Conservation (phyloP, 148 eudicot genomes). For the Nepenthes mirabilis region DNA sequence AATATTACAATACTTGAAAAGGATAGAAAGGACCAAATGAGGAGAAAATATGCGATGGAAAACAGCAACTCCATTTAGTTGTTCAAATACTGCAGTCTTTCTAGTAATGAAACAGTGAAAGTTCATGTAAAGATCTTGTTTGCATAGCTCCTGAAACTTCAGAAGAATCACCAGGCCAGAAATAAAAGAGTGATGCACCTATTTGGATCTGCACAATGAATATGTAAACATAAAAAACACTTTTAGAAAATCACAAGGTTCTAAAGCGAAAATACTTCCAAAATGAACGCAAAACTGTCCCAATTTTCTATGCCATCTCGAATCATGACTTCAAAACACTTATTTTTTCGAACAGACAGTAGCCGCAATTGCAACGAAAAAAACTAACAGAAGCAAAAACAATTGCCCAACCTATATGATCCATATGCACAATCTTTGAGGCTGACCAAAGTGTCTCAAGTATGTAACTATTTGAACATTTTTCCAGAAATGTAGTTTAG, state of each 20-base stretch:
- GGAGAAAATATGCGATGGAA: background rate
- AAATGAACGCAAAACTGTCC: background rate
- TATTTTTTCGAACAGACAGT: background rate
- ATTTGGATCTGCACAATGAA: conserved; percentile 81
- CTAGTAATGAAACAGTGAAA: conserved; percentile 24
- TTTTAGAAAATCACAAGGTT: conserved; percentile 17
- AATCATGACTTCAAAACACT: background rate
- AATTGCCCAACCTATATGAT: too few species aligned
- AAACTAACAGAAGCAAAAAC: too few species aligned
- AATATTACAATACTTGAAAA: conserved; percentile 27
- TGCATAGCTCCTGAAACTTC: conserved; percentile 77
- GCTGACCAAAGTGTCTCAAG: too few species aligned
- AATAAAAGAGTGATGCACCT: conserved; percentile 64
- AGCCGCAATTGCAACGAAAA: too few species aligned
- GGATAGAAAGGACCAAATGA: conserved; percentile 4
- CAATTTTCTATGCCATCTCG: background rate
- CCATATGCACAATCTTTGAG: too few species aligned
- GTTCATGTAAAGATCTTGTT: conserved; percentile 52
- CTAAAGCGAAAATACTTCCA: conserved; percentile 11
- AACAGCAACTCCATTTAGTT: conserved; percentile 24
- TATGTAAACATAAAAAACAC: conserved; percentile 38
- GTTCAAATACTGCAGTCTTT: conserved; percentile 27
- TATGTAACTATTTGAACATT: too few species aligned
- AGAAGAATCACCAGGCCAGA: conserved; percentile 79
- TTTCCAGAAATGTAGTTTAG: too few species aligned